Conservation (phyloP, 768 basidiomycete genomes). For the Grammothele lineata region DNA sequence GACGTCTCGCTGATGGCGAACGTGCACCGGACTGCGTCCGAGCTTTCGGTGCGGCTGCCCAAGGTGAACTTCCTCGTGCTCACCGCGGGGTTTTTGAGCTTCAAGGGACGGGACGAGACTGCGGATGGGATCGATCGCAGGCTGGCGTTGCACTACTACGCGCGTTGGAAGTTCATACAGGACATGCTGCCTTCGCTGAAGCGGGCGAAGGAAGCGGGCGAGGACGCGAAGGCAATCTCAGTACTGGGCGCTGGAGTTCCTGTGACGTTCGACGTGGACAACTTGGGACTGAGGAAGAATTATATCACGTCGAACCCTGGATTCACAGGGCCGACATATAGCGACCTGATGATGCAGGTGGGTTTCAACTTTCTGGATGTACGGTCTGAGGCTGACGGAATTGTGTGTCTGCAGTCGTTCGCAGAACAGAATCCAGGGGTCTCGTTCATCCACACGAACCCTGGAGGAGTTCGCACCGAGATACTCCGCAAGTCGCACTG, state of each 20-base stretch:
- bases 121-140: slow-evolving; percentile 42
- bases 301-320: slow-evolving; percentile 35
- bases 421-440: slow-evolving; percentile 36
- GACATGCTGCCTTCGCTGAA: slow-evolving; percentile 42
- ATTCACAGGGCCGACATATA: slow-evolving; percentile 38
- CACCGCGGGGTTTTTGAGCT: slow-evolving; percentile 38
- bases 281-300: slow-evolving; percentile 46
- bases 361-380: background rate
- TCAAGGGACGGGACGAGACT: slow-evolving; percentile 39
- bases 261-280: slow-evolving; percentile 38
- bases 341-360: slow-evolving; percentile 51
- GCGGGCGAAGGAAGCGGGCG: slow-evolving; percentile 40
- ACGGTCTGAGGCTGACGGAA: no score
- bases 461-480: slow-evolving; percentile 35
- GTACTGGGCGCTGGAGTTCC: slow-evolving; percentile 36
- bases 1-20: slow-evolving; percentile 50
- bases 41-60: slow-evolving; percentile 29
- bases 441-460: slow-evolving; percentile 40
- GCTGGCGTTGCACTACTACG: slow-evolving; percentile 47
- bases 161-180: slow-evolving; percentile 44
- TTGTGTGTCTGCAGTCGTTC: slow-evolving; percentile 27
- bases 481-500: slow-evolving; percentile 10
- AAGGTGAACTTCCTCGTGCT: slow-evolving; percentile 54
- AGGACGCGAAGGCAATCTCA: slow-evolving; percentile 47
- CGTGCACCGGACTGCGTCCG: slow-evolving; percentile 32